Conservation (phyloP, 129 eudicot species). For the Escallonia herrerae region DNA sequence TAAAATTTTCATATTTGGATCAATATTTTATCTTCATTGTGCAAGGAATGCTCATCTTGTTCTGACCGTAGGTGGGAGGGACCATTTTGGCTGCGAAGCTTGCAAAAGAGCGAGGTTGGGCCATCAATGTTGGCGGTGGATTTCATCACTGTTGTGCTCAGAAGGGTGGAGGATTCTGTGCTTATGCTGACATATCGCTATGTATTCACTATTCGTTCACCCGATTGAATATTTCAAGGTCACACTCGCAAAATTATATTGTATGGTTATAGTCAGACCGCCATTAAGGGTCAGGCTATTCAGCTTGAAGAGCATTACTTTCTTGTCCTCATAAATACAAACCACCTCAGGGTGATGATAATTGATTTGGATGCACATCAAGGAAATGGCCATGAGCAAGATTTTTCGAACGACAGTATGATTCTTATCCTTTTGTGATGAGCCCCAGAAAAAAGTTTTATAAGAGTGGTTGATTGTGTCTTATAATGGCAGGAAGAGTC, state of each 20-base stretch:
- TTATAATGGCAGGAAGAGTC: conserved; percentile 55
- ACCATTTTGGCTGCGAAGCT: conserved; percentile 86
- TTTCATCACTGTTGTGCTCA: conserved; percentile 89
- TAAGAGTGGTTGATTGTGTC: conserved; percentile 4
- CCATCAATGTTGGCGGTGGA: conserved; percentile 97
- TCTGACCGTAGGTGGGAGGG: conserved; percentile 68
- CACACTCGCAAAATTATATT: conserved; percentile 11
- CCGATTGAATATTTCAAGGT: conserved; percentile 75
- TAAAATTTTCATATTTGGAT: conserved; percentile 4
- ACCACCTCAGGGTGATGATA: conserved; percentile 67
- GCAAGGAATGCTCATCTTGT: not conserved
- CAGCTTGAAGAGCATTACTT: not conserved
- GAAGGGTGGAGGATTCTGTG: conserved; percentile 92
- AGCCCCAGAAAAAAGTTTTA: not conserved
- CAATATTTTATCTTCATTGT: not conserved
- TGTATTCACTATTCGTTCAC: conserved; percentile 74
- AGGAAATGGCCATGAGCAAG: conserved; percentile 94
- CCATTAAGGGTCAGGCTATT: not conserved
- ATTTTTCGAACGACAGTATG: conserved; percentile 72
- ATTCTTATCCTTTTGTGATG: conserved; percentile 3
- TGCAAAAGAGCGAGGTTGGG: conserved; percentile 92
- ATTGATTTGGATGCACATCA: conserved; percentile 98
- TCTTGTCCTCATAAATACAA: conserved; percentile 3
- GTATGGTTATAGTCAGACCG: not conserved
- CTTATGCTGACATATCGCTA: conserved; percentile 86